Evolutionary conservation across 2,329 filamentous ascomycete species (phyloP).

Genomic region (Exophiala viscosa): DNA sequence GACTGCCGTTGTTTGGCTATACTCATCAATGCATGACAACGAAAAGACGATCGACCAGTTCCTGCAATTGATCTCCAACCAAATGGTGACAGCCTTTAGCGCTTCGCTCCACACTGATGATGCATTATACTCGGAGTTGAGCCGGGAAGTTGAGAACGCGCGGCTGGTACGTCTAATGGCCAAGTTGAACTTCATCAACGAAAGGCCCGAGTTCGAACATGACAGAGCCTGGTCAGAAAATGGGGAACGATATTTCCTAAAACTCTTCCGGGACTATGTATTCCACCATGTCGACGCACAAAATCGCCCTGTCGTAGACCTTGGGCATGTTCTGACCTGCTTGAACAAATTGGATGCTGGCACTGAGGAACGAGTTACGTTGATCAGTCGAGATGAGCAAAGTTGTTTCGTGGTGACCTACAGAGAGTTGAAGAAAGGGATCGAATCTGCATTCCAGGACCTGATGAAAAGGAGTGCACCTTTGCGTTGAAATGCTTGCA

Average conservation of each 20-base stretch:
- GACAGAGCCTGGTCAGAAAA: conserved; percentile 84
- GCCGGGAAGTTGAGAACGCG: conserved; percentile 83
- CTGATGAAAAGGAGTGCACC: conserved; percentile 38
- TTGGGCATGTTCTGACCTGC: conserved; percentile 81
- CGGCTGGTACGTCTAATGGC: conserved; percentile 73
- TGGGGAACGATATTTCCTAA: conserved; percentile 86
- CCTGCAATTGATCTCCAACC: conserved; percentile 70
- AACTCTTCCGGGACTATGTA: conserved; percentile 93
- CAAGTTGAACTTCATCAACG: conserved; percentile 85
- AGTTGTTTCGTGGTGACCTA: conserved; percentile 85
- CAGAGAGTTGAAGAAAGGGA: conserved; percentile 71
- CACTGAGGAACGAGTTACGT: conserved; percentile 75
- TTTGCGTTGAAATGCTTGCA: conserved; percentile 4
- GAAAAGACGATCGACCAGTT: conserved; percentile 75
- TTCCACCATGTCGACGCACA: conserved; percentile 92
- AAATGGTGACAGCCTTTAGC: conserved; percentile 72
- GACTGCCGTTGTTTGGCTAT: conserved; percentile 76
- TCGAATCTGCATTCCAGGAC: conserved; percentile 61
- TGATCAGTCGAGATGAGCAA: conserved; percentile 87
- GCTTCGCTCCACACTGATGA: conserved; percentile 76
- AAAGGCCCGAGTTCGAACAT: conserved; percentile 78
- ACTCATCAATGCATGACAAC: conserved; percentile 61
- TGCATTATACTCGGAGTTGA: conserved; percentile 66
- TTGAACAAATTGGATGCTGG: conserved; percentile 92
- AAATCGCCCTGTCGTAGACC: conserved; percentile 76